phyloP scores from a whole-genome alignment of 306 rosid genomes.

The Amphicarpaea edgeworthii region DNA sequence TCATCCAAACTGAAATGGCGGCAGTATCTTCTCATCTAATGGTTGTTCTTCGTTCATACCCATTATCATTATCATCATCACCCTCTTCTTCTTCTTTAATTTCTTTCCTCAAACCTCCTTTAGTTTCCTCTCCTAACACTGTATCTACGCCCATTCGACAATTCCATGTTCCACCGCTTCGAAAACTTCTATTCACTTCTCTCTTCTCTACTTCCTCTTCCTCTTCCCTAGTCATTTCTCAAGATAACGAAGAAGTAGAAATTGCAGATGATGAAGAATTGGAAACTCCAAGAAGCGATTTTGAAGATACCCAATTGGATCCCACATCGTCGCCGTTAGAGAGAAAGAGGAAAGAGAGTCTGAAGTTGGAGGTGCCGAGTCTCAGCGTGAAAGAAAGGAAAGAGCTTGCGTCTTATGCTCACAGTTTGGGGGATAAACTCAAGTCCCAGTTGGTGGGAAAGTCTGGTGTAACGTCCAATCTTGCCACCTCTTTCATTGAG shows the following conservation, averaged over 20 bases:
- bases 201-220: conserved; percentile 31
- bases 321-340: conserved; percentile 51
- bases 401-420: conserved; percentile 84
- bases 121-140: conserved; percentile 42
- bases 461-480: conserved; percentile 76
- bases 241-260: conserved; percentile 39
- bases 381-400: conserved; percentile 84
- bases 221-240: conserved; percentile 38
- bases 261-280: conserved; percentile 38
- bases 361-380: conserved; percentile 62
- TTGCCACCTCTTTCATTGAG: conserved; percentile 79
- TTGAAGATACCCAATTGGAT: conserved; percentile 41
- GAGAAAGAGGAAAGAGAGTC: conserved; percentile 51
- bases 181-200: conserved; percentile 36
- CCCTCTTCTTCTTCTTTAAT: conserved; percentile 48
- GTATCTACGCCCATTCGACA: conserved; percentile 21
- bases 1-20: conserved; percentile 54
- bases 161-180: conserved; percentile 9
- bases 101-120: conserved; percentile 57
- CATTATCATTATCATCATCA: conserved; percentile 7
- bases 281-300: conserved; percentile 39
- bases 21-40: conserved; percentile 55
- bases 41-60: conserved; percentile 53
- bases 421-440: conserved; percentile 89
- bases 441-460: conserved; percentile 92